phyloP scores from a whole-genome alignment of 306 rosid genomes.

The Cucumis cinereus region DNA sequence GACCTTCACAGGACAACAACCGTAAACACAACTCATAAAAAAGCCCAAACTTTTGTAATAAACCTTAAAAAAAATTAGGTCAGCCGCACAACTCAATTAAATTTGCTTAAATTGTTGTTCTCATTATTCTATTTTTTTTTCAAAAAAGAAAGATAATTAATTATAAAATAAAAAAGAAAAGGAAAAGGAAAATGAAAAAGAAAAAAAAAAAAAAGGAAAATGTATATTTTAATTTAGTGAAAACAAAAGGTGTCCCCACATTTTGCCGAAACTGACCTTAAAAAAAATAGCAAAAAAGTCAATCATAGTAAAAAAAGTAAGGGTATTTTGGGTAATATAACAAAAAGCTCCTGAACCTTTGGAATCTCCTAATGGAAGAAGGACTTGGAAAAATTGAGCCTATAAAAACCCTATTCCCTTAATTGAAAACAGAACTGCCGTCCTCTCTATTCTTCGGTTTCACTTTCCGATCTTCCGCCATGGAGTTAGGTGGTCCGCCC shows the following conservation, averaged over 20 bases:
- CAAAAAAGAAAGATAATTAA: background rate
- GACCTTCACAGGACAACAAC: no score
- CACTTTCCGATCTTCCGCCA: background rate
- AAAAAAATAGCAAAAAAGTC: background rate
- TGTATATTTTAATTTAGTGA: background rate
- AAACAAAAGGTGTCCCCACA: background rate
- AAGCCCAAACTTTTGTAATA: background rate
- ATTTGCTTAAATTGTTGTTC: no score
- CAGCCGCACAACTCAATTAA: background rate
- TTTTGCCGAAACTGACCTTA: background rate
- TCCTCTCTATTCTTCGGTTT: background rate
- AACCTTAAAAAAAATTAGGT: background rate
- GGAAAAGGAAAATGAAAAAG: background rate
- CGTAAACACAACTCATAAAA: no score
- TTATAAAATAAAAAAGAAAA: background rate
- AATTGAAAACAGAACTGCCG: background rate
- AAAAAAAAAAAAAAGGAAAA: background rate
- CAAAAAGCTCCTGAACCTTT: background rate
- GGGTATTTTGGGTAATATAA: slow-evolving; percentile 3
- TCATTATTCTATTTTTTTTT: background rate
- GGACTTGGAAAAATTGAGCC: background rate
- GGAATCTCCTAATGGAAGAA: background rate
- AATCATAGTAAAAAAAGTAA: background rate
- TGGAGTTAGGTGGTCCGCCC: slow-evolving; percentile 35
- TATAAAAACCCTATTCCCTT: background rate